Conservation (phyloP, 129 eudicot genomes). For the Flaveria bidentis region DNA sequence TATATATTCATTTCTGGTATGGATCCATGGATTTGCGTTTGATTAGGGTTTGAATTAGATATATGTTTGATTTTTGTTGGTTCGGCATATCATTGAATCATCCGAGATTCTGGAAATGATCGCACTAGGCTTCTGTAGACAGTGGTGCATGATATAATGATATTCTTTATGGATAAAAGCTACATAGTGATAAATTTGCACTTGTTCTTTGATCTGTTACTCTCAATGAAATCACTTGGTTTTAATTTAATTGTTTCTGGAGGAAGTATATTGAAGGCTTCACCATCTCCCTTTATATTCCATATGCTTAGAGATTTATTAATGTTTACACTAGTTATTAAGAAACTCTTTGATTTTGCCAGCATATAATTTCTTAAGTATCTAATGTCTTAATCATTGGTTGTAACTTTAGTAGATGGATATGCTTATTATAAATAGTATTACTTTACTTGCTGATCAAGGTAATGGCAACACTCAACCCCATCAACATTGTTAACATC, state of each 20-base stretch:
- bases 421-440: not conserved
- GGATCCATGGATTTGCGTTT: conserved; percentile 34
- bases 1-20: not conserved
- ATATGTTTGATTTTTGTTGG: conserved; percentile 32
- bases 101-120: conserved; percentile 26
- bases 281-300: not conserved
- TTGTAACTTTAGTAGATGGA: not conserved
- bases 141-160: conserved; percentile 8
- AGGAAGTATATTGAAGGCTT: not conserved
- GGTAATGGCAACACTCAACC: not conserved
- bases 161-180: not conserved
- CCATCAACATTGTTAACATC: not conserved
- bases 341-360: not conserved
- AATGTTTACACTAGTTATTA: not conserved
- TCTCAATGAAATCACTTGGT: conserved; percentile 14
- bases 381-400: not conserved
- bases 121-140: conserved; percentile 14
- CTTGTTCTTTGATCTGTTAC: conserved; percentile 23
- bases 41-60: not conserved
- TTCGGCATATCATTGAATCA: conserved; percentile 29
- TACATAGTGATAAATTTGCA: conserved; percentile 5
- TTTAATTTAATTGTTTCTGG: not conserved
- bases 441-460: conserved; percentile 14
- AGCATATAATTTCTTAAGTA: not conserved
- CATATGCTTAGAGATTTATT: not conserved